phyloP scores from a whole-genome alignment of 768 basidiomycete genomes.

The Kwoniella sp. region DNA sequence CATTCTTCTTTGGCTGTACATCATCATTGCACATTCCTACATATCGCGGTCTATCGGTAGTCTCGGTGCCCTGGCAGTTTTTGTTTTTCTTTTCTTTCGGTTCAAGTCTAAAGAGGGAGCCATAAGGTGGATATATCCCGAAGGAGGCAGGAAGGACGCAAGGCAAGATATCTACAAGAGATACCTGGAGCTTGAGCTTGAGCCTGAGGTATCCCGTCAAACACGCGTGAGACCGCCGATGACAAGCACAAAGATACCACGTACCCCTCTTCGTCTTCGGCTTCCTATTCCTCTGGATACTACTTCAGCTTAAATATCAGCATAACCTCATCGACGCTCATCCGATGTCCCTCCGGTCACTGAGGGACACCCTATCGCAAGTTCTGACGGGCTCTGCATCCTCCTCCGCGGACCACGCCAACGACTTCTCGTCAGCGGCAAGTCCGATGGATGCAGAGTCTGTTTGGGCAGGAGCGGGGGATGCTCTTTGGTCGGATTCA shows the following conservation, averaged over 20 bases:
- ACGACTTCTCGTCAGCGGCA: background rate
- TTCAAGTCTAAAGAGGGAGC: background rate
- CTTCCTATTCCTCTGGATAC: background rate
- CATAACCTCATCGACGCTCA: background rate
- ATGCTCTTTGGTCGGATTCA: slow-evolving; percentile 17
- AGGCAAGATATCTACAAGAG: background rate
- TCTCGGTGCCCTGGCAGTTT: background rate
- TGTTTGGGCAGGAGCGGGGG: slow-evolving; percentile 19
- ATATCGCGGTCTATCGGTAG: background rate
- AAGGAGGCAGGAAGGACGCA: background rate
- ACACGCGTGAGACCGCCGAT: slow-evolving; percentile 11
- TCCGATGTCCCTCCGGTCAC: slow-evolving; percentile 27
- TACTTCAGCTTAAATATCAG: background rate
- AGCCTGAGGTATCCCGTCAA: background rate
- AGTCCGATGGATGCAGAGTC: slow-evolving; percentile 12
- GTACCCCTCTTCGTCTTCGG: background rate
- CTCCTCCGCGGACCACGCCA: background rate
- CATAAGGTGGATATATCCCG: background rate
- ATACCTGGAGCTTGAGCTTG: too few species aligned
- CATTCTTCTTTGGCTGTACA: background rate
- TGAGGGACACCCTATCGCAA: slow-evolving; percentile 28
- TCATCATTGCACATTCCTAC: background rate
- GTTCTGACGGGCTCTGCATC: slow-evolving; percentile 9
- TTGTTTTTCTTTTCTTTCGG: background rate
- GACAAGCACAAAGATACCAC: slow-evolving; percentile 2